phyloP scores from a whole-genome alignment of 2,329 filamentous ascomycete genomes.

The Penicillium crustosum region DNA sequence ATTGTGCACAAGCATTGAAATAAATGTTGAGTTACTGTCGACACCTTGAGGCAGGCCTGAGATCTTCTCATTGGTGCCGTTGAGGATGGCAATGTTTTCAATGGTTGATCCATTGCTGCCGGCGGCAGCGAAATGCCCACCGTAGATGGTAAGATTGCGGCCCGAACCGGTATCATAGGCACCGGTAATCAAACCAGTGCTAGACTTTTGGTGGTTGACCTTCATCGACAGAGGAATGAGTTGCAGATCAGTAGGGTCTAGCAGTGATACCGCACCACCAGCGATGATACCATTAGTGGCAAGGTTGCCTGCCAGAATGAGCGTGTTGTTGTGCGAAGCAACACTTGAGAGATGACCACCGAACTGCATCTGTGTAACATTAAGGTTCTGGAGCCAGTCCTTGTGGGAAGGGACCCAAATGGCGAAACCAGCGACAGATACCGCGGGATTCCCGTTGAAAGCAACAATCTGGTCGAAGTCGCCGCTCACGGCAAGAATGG shows the following conservation, averaged over 20 bases:
- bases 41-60: constrained; percentile 66
- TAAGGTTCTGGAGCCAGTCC: constrained; percentile 85
- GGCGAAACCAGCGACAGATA: constrained; percentile 72
- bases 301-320: constrained; percentile 81
- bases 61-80: constrained; percentile 68
- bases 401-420: constrained; percentile 83
- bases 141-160: constrained; percentile 82
- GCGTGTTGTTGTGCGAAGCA: constrained; percentile 56
- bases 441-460: constrained; percentile 61
- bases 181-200: constrained; percentile 62
- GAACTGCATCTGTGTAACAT: constrained; percentile 63
- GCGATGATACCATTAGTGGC: constrained; percentile 71
- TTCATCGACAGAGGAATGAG: constrained; percentile 52
- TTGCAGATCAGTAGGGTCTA: constrained; percentile 38
- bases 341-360: constrained; percentile 71
- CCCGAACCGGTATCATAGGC: constrained; percentile 69
- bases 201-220: constrained; percentile 37
- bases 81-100: constrained; percentile 79
- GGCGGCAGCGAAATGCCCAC: constrained; percentile 77
- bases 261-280: constrained; percentile 69
- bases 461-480: constrained; percentile 71
- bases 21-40: constrained; percentile 70
- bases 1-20: constrained; percentile 66
- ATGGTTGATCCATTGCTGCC: constrained; percentile 68
- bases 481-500: constrained; percentile 76